A percentile compares a stretch with the other conserved stretches of the same genome.
These are phyloP conservation scores for Medakamo hakoo DNA, from an alignment of 139 green algal genomes.

Conservation along the genomic window DNA sequence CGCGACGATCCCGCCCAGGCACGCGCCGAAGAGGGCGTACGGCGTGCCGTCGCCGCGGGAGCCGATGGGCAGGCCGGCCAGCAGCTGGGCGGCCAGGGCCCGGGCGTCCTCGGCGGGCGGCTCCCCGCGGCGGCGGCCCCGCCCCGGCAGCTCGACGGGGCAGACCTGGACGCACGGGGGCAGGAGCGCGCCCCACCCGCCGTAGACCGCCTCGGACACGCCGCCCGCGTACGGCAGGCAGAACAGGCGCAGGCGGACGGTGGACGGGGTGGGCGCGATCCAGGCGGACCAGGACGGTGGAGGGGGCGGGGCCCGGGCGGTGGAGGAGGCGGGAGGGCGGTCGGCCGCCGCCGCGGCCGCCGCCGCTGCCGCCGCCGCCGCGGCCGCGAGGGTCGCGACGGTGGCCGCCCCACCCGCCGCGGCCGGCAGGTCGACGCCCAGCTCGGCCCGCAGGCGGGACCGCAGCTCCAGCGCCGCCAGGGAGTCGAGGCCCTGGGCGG, in stretches of 20 bases:
- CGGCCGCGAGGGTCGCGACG: constrained; percentile 4
- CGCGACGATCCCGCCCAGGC: constrained; percentile 24
- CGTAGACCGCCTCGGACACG: constrained; percentile 26
- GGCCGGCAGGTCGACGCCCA: constrained; percentile 8
- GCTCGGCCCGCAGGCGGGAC: constrained; percentile 2
- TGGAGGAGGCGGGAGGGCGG: not conserved
- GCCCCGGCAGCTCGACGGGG: constrained; percentile 24
- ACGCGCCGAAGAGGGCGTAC: constrained; percentile 28
- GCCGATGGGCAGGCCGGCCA: constrained; percentile 11
- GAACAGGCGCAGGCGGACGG: constrained; percentile 24
- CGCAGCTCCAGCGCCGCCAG: constrained; percentile 24
- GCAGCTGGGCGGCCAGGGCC: constrained; percentile 11
- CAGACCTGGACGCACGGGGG: constrained; percentile 26
- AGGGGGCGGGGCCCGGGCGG: too few relatives aligned
- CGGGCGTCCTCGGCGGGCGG: constrained; percentile 1
- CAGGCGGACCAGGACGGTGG: not conserved
- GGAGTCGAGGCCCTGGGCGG: constrained; percentile 21
- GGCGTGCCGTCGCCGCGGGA: too few relatives aligned
- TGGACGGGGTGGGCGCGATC: constrained; percentile 11
- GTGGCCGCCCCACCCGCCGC: constrained; percentile 11
- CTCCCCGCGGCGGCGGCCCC: constrained; percentile 15
- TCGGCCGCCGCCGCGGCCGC: too few relatives aligned
- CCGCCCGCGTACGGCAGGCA: constrained; percentile 30
- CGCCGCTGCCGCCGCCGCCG: too few relatives aligned
- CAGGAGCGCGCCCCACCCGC: constrained; percentile 22